phyloP scores from a whole-genome alignment of 2,329 filamentous ascomycete species.

The Chaetomiaceae sp. region DNA sequence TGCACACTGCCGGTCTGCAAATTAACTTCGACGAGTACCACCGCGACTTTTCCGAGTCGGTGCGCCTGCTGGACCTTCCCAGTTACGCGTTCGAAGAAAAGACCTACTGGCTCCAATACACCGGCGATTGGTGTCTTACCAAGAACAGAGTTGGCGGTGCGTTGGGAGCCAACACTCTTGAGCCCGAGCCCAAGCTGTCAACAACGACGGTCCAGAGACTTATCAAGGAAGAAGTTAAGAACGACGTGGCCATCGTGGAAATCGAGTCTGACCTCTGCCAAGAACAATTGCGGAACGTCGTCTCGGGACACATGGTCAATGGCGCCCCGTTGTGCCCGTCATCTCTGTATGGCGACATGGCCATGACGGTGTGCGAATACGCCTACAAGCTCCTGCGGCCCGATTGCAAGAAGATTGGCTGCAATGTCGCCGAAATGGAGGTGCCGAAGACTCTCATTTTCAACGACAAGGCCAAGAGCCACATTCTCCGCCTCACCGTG shows the following conservation, averaged over 20 bases:
- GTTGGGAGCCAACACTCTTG: slow-evolving; percentile 11
- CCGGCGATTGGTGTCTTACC: slow-evolving; percentile 65
- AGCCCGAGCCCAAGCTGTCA: slow-evolving; percentile 37
- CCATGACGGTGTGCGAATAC: slow-evolving; percentile 53
- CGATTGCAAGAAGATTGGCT: slow-evolving; percentile 41
- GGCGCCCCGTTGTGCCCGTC: slow-evolving; percentile 46
- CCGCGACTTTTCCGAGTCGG: slow-evolving; percentile 39
- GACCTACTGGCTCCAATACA: slow-evolving; percentile 62
- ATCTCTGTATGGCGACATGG: slow-evolving; percentile 46
- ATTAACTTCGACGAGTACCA: slow-evolving; percentile 70
- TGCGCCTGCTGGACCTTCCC: slow-evolving; percentile 56
- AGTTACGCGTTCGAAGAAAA: slow-evolving; percentile 69
- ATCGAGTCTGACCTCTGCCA: slow-evolving; percentile 60
- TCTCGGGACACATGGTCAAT: slow-evolving; percentile 55
- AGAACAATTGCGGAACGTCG: slow-evolving; percentile 55
- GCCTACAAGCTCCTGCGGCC: slow-evolving; percentile 46
- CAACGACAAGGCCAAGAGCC: slow-evolving; percentile 40
- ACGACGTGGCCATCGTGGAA: slow-evolving; percentile 55
- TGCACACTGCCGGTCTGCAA: slow-evolving; percentile 43
- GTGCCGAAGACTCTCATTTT: slow-evolving; percentile 66
- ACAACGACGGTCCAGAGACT: slow-evolving; percentile 61
- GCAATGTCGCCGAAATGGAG: slow-evolving; percentile 33
- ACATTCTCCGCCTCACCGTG: slow-evolving; percentile 57
- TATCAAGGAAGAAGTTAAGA: slow-evolving; percentile 57
- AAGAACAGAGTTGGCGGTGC: slow-evolving; percentile 46